Percentiles rank a stretch among this genome's conserved stretches.
These are phyloP conservation scores for Harringtonia lauricola DNA, from an alignment of 2,329 filamentous ascomycete genomes.

Conservation along the genomic window DNA sequence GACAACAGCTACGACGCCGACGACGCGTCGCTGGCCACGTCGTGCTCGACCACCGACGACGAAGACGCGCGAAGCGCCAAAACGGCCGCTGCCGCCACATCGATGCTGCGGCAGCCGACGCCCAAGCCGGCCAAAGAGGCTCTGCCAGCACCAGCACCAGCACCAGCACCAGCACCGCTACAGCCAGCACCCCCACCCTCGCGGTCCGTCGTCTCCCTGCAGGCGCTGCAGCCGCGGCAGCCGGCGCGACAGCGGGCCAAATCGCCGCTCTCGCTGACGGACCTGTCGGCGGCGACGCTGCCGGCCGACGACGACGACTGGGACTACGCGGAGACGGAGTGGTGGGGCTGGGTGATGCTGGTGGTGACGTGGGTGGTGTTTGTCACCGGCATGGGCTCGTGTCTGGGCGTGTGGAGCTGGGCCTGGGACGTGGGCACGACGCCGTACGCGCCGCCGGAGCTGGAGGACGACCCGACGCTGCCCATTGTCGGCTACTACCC, in stretches of 20 bases:
- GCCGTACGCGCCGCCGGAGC: constrained; percentile 86
- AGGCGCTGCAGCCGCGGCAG: background rate
- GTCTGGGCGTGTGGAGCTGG: constrained; percentile 93
- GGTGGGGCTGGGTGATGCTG: constrained; percentile 95
- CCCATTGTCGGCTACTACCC: constrained; percentile 98
- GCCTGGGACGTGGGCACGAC: constrained; percentile 97
- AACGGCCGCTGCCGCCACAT: constrained; percentile 2
- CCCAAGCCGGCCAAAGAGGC: background rate
- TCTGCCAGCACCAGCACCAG: constrained; percentile 10
- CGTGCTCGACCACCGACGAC: constrained; percentile 71
- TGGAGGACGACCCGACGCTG: constrained; percentile 88
- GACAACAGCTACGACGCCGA: background rate
- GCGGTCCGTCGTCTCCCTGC: too few species aligned
- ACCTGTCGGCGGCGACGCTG: constrained; percentile 15
- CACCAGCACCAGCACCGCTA: background rate
- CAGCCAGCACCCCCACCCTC: background rate
- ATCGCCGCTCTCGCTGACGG: constrained; percentile 46
- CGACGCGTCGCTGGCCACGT: constrained; percentile 34
- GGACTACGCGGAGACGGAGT: constrained; percentile 92
- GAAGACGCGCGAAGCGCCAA: too few species aligned
- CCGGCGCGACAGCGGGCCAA: constrained; percentile 28
- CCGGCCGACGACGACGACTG: constrained; percentile 43
- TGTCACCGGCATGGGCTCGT: constrained; percentile 92
- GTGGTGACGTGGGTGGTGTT: constrained; percentile 91
- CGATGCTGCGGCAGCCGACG: constrained; percentile 6